These are phyloP conservation scores for Scheffersomyces amazonensis DNA, from an alignment of 805 yeast genomes.

Conservation along the genomic window DNA sequence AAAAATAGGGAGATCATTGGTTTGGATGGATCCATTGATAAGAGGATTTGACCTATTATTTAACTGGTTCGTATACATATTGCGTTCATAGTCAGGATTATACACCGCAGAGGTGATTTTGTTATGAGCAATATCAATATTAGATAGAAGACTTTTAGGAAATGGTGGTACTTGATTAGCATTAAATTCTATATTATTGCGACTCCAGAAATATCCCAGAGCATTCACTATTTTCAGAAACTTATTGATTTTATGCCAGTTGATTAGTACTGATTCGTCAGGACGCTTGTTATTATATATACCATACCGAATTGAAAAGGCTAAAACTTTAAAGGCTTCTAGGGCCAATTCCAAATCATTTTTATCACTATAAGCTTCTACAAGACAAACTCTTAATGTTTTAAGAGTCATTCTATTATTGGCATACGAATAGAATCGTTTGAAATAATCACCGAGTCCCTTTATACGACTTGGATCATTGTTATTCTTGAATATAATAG, in stretches of 20 bases:
- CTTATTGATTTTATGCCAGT: conserved; percentile 2
- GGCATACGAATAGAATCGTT: conserved; percentile 33
- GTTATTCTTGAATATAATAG: conserved; percentile 24
- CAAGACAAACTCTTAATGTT: conserved; percentile 20
- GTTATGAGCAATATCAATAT: conserved; percentile 4
- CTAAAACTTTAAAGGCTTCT: conserved; percentile 16
- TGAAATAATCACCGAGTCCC: conserved; percentile 33
- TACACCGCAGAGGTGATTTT: conserved; percentile 7
- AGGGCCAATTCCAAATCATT: conserved; percentile 21
- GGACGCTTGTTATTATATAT: not conserved
- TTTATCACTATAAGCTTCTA: conserved; percentile 27
- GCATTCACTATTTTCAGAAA: not conserved
- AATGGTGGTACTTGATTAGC: not conserved
- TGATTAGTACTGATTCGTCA: not conserved
- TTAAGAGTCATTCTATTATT: conserved; percentile 28
- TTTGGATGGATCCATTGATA: conserved; percentile 22
- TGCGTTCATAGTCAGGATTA: conserved; percentile 24
- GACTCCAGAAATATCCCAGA: not conserved
- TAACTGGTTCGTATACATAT: conserved; percentile 20
- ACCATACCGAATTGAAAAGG: conserved; percentile 1
- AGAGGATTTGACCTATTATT: conserved; percentile 18
- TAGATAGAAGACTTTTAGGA: conserved; percentile 5
- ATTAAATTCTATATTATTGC: conserved; percentile 1
- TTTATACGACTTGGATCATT: conserved; percentile 22
- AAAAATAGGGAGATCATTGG: conserved; percentile 33